phyloP scores from a whole-genome alignment of 2,329 filamentous ascomycete species.

The Nemania diffusa region DNA sequence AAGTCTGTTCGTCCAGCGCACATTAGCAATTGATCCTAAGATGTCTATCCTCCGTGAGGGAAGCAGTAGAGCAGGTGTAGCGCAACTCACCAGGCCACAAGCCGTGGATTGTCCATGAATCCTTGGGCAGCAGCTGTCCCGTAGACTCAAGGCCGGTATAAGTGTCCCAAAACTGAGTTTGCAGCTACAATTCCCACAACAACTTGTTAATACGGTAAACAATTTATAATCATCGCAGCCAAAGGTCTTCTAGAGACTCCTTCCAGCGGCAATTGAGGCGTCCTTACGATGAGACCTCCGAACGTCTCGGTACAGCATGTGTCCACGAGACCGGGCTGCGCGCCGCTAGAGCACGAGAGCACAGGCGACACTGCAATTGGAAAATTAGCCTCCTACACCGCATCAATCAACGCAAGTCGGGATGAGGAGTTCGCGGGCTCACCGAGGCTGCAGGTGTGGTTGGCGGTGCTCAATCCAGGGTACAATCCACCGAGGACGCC shows the following conservation, averaged over 20 bases:
- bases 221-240: no score
- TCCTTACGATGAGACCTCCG: constrained; percentile 65
- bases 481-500: constrained; percentile 53
- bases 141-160: constrained; percentile 68
- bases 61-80: neutral
- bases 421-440: constrained; percentile 15
- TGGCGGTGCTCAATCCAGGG: constrained; percentile 58
- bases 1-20: constrained; percentile 49
- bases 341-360: constrained; percentile 61
- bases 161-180: constrained; percentile 73
- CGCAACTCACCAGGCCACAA: constrained; percentile 60
- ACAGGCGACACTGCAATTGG: constrained; percentile 44
- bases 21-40: constrained; percentile 13
- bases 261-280: neutral
- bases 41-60: neutral
- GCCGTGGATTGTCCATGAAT: constrained; percentile 70
- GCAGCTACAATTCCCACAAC: constrained; percentile 52
- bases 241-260: no score
- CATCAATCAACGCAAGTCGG: constrained; percentile 24
- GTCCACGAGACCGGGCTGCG: constrained; percentile 60
- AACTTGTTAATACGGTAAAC: constrained; percentile 10
- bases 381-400: constrained; percentile 16
- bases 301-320: constrained; percentile 73
- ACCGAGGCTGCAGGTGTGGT: constrained; percentile 67
- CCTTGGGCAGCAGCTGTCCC: constrained; percentile 67